These are phyloP conservation scores for Shiraia sp. DNA, from an alignment of 2,329 filamentous ascomycete genomes.

Conservation along the genomic window DNA sequence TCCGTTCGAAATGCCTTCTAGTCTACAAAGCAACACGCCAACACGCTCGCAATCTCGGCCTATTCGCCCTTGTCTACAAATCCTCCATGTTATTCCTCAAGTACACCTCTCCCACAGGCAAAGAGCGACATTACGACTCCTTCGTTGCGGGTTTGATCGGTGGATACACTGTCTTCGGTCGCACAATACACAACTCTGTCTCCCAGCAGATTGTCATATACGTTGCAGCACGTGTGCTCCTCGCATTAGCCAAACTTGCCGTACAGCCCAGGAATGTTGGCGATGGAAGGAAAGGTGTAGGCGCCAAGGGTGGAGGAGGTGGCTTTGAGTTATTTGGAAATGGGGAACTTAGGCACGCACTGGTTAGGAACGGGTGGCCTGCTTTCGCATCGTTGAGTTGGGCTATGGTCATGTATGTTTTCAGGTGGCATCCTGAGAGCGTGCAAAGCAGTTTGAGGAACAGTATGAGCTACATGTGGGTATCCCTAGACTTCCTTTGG, in stretches of 20 bases:
- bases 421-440: slow-evolving; percentile 87
- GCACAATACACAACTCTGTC: slow-evolving; percentile 74
- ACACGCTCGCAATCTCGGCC: slow-evolving; percentile 88
- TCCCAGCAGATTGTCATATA: slow-evolving; percentile 99
- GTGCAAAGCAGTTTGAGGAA: slow-evolving; percentile 88
- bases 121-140: slow-evolving; percentile 74
- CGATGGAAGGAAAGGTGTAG: slow-evolving; percentile 20
- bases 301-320: slow-evolving; percentile 14
- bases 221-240: slow-evolving; percentile 87
- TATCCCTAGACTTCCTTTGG: slow-evolving; percentile 17
- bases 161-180: slow-evolving; percentile 92
- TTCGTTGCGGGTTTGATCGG: slow-evolving; percentile 87
- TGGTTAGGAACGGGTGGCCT: slow-evolving; percentile 76
- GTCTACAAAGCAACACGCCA: slow-evolving; percentile 85
- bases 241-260: slow-evolving; percentile 81
- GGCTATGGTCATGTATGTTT: slow-evolving; percentile 94
- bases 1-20: slow-evolving; percentile 76
- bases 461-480: slow-evolving; percentile 98
- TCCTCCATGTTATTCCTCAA: slow-evolving; percentile 74
- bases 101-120: slow-evolving; percentile 53
- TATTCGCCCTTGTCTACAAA: slow-evolving; percentile 93
- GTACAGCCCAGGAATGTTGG: slow-evolving; percentile 62
- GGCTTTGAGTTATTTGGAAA: slow-evolving; percentile 47
- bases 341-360: slow-evolving; percentile 41
- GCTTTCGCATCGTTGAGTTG: slow-evolving; percentile 89